Conservation (phyloP, 176 grass and related monocot species). For the Oryza glumipatula region DNA sequence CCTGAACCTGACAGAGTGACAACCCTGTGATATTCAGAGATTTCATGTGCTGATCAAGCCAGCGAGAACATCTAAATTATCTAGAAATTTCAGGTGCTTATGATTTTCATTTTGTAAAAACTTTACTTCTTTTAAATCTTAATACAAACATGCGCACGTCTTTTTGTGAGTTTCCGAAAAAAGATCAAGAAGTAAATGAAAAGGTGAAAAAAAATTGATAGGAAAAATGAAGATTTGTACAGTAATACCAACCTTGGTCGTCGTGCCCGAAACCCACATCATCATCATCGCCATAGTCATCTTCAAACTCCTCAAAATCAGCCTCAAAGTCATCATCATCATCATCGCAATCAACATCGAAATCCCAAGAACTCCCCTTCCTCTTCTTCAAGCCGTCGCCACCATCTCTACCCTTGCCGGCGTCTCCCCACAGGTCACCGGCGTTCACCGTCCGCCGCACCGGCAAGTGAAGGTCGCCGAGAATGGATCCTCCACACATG, state of each 20-base stretch:
- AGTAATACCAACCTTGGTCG: slow-evolving; percentile 22
- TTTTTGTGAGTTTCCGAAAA: background rate
- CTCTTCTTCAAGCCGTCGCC: background rate
- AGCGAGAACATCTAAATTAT: background rate
- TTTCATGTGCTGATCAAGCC: background rate
- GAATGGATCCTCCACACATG: slow-evolving; percentile 40
- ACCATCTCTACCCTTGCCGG: background rate
- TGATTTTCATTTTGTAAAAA: too few relatives aligned
- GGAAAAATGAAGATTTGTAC: background rate
- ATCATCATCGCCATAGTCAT: background rate
- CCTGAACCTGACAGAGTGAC: background rate
- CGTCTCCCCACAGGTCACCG: slow-evolving; percentile 9
- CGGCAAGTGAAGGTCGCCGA: slow-evolving; percentile 21
- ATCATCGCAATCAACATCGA: background rate
- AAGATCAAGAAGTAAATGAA: background rate
- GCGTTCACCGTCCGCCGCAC: background rate
- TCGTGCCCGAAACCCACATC: slow-evolving; percentile 13
- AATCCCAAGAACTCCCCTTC: slow-evolving; percentile 32
- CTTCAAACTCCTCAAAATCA: slow-evolving; percentile 40
- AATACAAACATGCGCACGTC: too few relatives aligned
- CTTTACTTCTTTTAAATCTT: too few relatives aligned
- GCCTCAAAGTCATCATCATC: slow-evolving; percentile 16
- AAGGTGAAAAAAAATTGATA: background rate
- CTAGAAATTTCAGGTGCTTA: background rate
- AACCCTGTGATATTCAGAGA: background rate